Base-by-base conservation (phyloP, 139 green algal genomes). In the Auxenochlorella pyrenoidosa region DNA sequence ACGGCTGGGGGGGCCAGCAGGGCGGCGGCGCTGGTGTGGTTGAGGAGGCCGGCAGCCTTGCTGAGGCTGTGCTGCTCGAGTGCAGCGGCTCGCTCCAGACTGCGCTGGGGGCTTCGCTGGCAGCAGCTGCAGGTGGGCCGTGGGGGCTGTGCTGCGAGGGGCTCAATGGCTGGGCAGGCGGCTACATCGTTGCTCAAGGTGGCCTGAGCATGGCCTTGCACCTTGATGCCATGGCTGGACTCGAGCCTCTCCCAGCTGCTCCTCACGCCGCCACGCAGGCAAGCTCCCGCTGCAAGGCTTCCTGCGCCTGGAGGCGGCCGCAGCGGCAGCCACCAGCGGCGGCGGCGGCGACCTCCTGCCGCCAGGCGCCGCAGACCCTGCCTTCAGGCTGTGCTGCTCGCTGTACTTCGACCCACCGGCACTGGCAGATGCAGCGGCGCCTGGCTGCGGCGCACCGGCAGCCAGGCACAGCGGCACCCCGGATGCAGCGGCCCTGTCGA, bases 271-370 rank as follows among this genome's bases (percentile, higher is more conserved):
- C 38, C 8, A 1, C 70, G 70, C 83, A 87, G 83, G 83, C 71
- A 72, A 72, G 47, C 83, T 87, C 43, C 47, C 70, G 3, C 71
- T 87, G 1, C 3, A 47, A 2, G 70, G 34, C 10, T 73, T 75
- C 16, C 71, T 87, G 0, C 71, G 47, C 18, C 51, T 81, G 21
- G 83, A 87, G 68, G 80, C 72, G 24, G 75, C 72, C 6, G 75
- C 82, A 26, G 82, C 80, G 18, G 16, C 12, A 34, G 16, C 5
- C 32, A 28, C 38, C 34, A 65, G 36, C 28, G 38, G 43, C 32
- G 44, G 32, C 44, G 15, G 47, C 68, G 5, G 16, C 51, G 68
- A 54, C 47, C 66, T 79, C 21, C 82, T 86, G 82, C 68, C 66
- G 21, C 15, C 66, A 3, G 68, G 82, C 16, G 34, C 38, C 22